A percentile compares a stretch with the other conserved stretches of the same genome.
phyloP scores from a whole-genome alignment of 2,329 filamentous ascomycete genomes.

The Ilyonectria robusta region DNA sequence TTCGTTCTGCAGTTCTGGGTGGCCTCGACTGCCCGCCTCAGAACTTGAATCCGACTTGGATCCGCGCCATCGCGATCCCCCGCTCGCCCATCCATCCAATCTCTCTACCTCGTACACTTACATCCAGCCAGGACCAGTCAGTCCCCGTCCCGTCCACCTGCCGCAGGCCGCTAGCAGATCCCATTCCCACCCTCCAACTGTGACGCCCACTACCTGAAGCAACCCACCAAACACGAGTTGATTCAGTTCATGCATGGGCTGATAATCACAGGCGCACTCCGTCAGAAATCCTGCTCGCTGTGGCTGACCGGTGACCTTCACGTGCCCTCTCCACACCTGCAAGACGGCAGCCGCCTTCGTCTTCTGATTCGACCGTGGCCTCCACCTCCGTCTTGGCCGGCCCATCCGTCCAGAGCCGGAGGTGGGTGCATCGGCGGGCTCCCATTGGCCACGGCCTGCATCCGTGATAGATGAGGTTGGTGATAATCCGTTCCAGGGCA shows the following conservation, averaged over 20 bases:
- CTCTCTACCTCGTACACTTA: neutral
- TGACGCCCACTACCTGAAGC: slow-evolving; percentile 30
- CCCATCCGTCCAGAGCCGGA: slow-evolving; percentile 34
- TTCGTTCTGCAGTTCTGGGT: neutral
- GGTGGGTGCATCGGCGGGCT: slow-evolving; percentile 25
- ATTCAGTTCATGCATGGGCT: slow-evolving; percentile 48
- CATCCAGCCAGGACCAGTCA: slow-evolving; percentile 1
- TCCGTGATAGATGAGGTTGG: slow-evolving; percentile 38
- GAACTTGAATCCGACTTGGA: neutral
- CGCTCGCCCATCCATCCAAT: neutral
- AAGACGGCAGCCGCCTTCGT: slow-evolving; percentile 33
- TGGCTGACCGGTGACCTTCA: slow-evolving; percentile 43
- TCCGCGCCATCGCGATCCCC: slow-evolving; percentile 7
- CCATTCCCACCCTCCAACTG: slow-evolving; percentile 18
- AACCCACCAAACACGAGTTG: slow-evolving; percentile 35
- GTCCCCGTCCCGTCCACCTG: slow-evolving; percentile 17
- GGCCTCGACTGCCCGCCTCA: slow-evolving; percentile 1
- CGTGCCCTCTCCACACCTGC: slow-evolving; percentile 22
- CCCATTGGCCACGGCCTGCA: slow-evolving; percentile 30
- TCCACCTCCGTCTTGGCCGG: slow-evolving; percentile 29
- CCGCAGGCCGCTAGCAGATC: slow-evolving; percentile 29
- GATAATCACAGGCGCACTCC: slow-evolving; percentile 36
- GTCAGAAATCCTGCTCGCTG: slow-evolving; percentile 42
- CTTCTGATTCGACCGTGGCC: slow-evolving; percentile 39
- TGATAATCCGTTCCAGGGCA: slow-evolving; percentile 34